phyloP scores from a whole-genome alignment of 164 flowering plant species.

The Stephania cephalantha region DNA sequence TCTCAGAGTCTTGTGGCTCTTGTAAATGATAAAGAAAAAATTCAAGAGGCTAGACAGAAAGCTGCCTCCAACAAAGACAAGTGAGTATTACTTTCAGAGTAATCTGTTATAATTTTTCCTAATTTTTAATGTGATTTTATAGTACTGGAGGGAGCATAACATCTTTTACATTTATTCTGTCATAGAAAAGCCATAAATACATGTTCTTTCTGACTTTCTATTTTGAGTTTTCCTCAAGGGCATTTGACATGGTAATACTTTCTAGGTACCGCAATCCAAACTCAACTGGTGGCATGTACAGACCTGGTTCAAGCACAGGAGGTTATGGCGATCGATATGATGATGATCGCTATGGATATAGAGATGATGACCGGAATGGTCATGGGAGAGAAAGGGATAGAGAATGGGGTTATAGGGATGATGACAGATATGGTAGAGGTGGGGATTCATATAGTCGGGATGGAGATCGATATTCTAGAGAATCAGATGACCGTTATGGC shows the following conservation, averaged over 20 bases:
- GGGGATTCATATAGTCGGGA: slow-evolving; percentile 22
- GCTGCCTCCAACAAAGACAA: slow-evolving; percentile 83
- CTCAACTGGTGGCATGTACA: slow-evolving; percentile 67
- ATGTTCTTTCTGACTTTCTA: neutral
- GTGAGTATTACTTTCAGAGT: slow-evolving; percentile 42
- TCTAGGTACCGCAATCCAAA: slow-evolving; percentile 53
- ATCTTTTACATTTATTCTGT: neutral
- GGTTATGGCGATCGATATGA: slow-evolving; percentile 60
- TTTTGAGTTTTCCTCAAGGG: neutral
- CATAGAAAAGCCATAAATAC: neutral
- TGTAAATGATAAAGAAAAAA: slow-evolving; percentile 89
- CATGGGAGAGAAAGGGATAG: slow-evolving; percentile 42
- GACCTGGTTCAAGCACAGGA: slow-evolving; percentile 55
- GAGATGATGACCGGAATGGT: slow-evolving; percentile 62
- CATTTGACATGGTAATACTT: slow-evolving; percentile 5
- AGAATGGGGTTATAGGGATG: slow-evolving; percentile 23
- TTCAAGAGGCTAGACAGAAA: slow-evolving; percentile 82
- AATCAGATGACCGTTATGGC: slow-evolving; percentile 53
- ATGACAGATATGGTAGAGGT: slow-evolving; percentile 9
- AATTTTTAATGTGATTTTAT: neutral
- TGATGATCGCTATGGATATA: slow-evolving; percentile 62
- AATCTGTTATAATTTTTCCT: neutral
- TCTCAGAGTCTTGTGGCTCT: slow-evolving; percentile 86
- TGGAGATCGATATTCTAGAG: slow-evolving; percentile 41
- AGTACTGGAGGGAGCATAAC: neutral